Evolutionary conservation across 2,329 filamentous ascomycete genomes (phyloP).

Genomic region (Talaromyces piceae): DNA sequence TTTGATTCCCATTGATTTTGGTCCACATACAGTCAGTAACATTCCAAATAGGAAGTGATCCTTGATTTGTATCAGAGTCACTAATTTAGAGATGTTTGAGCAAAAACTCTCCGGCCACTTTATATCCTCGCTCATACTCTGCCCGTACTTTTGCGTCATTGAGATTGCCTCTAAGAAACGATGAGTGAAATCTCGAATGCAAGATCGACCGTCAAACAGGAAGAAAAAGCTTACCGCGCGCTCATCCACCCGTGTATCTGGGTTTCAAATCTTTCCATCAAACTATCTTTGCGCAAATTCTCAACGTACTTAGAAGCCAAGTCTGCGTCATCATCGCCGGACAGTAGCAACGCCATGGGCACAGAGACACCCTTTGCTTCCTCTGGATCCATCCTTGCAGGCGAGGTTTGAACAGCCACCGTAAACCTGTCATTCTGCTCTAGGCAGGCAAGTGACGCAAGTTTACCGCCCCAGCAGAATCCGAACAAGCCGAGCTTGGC

Average conservation of each 20-base stretch:
- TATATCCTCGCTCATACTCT: conserved; percentile 50
- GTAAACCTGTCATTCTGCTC: conserved; percentile 1
- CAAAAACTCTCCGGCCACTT: conserved; percentile 3
- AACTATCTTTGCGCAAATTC: conserved; percentile 3
- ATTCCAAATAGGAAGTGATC: no score
- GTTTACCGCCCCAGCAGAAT: conserved; percentile 67
- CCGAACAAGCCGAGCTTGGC: conserved; percentile 56
- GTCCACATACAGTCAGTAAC: no score
- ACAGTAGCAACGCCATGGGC: conserved; percentile 8
- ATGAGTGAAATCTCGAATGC: background rate
- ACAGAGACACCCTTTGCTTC: conserved; percentile 5
- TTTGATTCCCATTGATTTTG: no score
- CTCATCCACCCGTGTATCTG: conserved; percentile 72
- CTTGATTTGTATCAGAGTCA: no score
- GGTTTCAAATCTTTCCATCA: conserved; percentile 55
- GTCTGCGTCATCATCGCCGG: conserved; percentile 20
- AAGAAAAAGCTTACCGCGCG: conserved; percentile 38
- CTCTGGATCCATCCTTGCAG: conserved; percentile 7
- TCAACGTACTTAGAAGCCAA: conserved; percentile 14
- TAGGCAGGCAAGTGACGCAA: conserved; percentile 22
- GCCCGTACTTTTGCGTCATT: conserved; percentile 47
- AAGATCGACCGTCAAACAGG: background rate
- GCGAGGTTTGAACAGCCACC: conserved; percentile 9
- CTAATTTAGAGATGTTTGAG: background rate
- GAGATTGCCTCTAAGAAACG: conserved; percentile 40